Evolutionary conservation across 1,284 basidiomycete species (phyloP).

Genomic region (Fomitopsis betulina): DNA sequence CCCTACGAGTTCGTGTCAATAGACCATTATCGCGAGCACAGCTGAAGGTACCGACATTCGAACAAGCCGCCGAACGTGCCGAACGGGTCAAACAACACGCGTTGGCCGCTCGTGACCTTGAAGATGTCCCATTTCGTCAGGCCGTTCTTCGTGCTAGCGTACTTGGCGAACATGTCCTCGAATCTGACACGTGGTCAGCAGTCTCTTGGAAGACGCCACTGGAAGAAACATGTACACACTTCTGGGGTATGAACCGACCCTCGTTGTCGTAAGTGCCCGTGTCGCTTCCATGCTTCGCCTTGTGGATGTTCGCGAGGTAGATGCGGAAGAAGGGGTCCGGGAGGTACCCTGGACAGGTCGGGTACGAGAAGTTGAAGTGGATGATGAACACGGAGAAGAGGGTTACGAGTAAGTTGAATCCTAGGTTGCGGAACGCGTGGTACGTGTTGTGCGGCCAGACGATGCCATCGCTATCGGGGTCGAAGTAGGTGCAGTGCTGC

Average conservation of each 20-base stretch:
- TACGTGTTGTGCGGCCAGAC: slow-evolving; percentile 45
- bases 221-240: slow-evolving; percentile 6
- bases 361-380: slow-evolving; percentile 34
- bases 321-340: slow-evolving; percentile 43
- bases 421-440: slow-evolving; percentile 36
- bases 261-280: slow-evolving; percentile 40
- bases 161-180: slow-evolving; percentile 38
- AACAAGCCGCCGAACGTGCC: slow-evolving; percentile 29
- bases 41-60: slow-evolving; percentile 25
- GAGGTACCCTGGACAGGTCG: slow-evolving; percentile 22
- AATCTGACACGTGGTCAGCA: slow-evolving; percentile 18
- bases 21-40: background rate
- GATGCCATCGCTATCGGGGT: slow-evolving; percentile 37
- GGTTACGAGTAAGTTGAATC: slow-evolving; percentile 37
- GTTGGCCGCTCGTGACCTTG: slow-evolving; percentile 27
- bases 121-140: slow-evolving; percentile 22
- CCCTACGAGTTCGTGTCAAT: slow-evolving; percentile 25
- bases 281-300: slow-evolving; percentile 44
- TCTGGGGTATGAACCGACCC: slow-evolving; percentile 35
- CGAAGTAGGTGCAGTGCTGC: slow-evolving; percentile 41
- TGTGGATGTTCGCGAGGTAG: slow-evolving; percentile 36
- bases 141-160: slow-evolving; percentile 16
- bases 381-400: slow-evolving; percentile 33
- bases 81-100: slow-evolving; percentile 32
- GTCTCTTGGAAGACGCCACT: background rate